Evolutionary conservation across 1,284 basidiomycete genomes (phyloP), one percentile per base, ranked within the genome.

Genomic region (Cystobasidium slooffiae): DNA sequence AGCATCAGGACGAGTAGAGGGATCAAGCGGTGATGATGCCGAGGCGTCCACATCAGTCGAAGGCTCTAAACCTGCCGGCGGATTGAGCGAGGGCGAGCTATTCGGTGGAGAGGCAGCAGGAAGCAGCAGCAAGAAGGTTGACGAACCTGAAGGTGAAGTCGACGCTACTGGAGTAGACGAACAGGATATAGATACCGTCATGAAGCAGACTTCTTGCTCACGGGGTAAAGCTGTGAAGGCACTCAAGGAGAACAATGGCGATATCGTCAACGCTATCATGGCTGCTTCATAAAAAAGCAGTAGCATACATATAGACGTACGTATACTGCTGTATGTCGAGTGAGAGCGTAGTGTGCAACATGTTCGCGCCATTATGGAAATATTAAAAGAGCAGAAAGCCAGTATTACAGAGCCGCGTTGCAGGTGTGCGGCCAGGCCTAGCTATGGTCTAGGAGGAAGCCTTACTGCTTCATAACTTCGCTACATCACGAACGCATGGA

Each of bases 101-200:
- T 77, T 70, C 43, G 75, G 70, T 41, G 75, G 76, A 55, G 76
- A 47, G 43, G 77, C 69, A 1, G 72, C 74, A 68, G 46, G 58
- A 39, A 62, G 66, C n/a, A 77, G 67, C 24, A 68, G 65, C 56
- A 77, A 31, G 31, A 61, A 56, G 22, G 62, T 24, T 4, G 78
- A 66, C 12, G 82, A 83, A 64, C 81, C 81, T 66, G 82, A 81
- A 62, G 81, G 77, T 63, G 77, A 75, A 51, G 82, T 82, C 56
- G 85, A 85, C 79, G 82, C 82, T 77, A 77, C 80, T 41, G 82
- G 82, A 43, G 78, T 97, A 74, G 93, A 97, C 78, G 87, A 92
- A 72, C 95, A 97, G 84, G 96, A 99, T 82, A 93, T 97, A 78
- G 93, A 97, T 79, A 88, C 97, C 75, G 93, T 99, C 72, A 93